Evolutionary conservation across 352 stramenopile species (phyloP), one percentile per base, ranked within the genome.

Genomic region (Plasmopara halstedii): DNA sequence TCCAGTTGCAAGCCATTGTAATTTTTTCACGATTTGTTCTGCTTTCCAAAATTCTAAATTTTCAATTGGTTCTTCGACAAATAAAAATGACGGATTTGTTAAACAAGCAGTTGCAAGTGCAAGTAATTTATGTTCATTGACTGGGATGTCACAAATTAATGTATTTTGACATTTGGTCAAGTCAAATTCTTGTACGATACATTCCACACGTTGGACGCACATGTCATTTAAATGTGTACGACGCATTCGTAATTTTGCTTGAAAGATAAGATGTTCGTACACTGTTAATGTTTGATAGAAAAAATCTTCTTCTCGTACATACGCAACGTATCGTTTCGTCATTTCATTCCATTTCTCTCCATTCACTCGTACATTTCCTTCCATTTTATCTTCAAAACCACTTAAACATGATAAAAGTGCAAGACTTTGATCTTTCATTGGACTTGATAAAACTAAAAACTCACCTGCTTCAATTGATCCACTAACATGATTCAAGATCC

Each of bases 401-500:
- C 88, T 73, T 14, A 98, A 80, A 8, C 96, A 91, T 46, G 97
- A 90, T 9, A 97, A 75, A 11, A 98, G 62, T 4, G 92, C 96
- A 1, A 79, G 87, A 46, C 96, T 96, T 10, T 91, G 84, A 26
- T 73, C 63, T 39, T 74, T 77, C 0, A 60, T 68, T 6, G 67
- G 66, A 2, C 78, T 76, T 3, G 80, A 83, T 32, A 90, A 64
- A 0, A 84, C 72, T 17, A 85, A 37, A 27, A 88, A 74, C 37
- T 73, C 57, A 0, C 77, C 58, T 20, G 73, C 59, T 4, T 44
- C 46, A 11, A 76, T 58, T 0, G 49, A 55, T 2, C 73, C 77
- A 27, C 46, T 75, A 9, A 88, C 50, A n/a, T 67, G 32, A 21
- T 66, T 50, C 1, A 90, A 58, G 3, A 90, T 10, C 15, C 33